A percentile compares a stretch with the other conserved stretches of the same genome.
Evolutionary conservation across 176 grass and related monocot genomes (phyloP).

Genomic region (Oryza australiensis): DNA sequence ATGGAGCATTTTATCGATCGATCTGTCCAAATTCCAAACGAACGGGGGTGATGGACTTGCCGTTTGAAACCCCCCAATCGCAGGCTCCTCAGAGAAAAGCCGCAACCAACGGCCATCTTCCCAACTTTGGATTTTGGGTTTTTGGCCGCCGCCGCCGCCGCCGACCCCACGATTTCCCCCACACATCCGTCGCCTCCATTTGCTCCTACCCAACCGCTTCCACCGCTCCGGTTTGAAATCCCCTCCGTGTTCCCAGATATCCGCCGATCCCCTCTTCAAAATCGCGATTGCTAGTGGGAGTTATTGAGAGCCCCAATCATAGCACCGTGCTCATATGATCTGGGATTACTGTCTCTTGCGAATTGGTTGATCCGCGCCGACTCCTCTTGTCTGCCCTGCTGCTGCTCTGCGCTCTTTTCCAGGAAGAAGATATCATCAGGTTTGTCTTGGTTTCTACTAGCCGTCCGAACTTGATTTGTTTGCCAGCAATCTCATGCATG

Average conservation of each 20-base stretch:
- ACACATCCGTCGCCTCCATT: neutral
- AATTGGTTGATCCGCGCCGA: neutral
- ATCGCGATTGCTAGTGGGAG: neutral
- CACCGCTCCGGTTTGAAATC: slow-evolving; percentile 14
- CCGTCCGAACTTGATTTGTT: neutral
- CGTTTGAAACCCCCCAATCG: neutral
- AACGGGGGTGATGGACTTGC: neutral
- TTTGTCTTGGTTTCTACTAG: slow-evolving; percentile 9
- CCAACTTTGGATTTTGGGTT: neutral
- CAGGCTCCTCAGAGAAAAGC: neutral
- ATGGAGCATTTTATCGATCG: neutral
- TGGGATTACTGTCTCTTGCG: neutral
- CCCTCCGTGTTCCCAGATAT: neutral
- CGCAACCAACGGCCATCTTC: slow-evolving; percentile 11
- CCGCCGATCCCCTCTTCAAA: neutral
- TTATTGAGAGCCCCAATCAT: neutral
- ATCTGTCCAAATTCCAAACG: neutral
- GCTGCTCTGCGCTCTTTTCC: neutral
- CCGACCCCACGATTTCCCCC: neutral
- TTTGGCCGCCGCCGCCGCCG: neutral
- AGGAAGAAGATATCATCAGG: neutral
- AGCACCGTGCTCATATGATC: neutral
- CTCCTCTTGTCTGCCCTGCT: neutral
- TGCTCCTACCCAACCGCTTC: too few species aligned
- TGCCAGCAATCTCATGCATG: neutral